These are phyloP conservation scores for Phytophthora hybrid DNA, from an alignment of 352 stramenopile genomes.

Conservation along the genomic window DNA sequence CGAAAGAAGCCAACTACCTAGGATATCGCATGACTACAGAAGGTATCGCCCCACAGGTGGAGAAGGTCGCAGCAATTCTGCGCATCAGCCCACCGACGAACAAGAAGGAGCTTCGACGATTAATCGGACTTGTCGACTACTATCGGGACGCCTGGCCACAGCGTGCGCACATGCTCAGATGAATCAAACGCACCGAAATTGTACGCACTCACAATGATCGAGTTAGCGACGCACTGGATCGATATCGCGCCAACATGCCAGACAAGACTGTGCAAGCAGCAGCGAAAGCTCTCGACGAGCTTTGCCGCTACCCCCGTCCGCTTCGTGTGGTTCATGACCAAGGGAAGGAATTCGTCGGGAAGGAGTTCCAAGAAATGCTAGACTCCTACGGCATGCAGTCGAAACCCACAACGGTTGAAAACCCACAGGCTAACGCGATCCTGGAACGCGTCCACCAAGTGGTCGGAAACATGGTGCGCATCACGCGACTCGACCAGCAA, in stretches of 20 bases:
- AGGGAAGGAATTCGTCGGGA: neutral
- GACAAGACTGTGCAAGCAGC: neutral
- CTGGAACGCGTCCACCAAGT: conserved; percentile 6
- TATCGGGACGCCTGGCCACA: no score
- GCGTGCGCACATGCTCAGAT: no score
- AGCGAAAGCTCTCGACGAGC: neutral
- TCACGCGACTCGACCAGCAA: conserved; percentile 1
- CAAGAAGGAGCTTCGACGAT: no score
- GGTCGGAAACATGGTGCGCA: conserved; percentile 1
- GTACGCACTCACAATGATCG: conserved; percentile 9
- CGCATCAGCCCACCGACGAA: no score
- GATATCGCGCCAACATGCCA: neutral
- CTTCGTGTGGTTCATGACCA: neutral
- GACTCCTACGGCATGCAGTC: conserved; percentile 3
- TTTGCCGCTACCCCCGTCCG: conserved; percentile 2
- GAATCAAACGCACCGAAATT: neutral
- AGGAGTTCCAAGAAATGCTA: conserved; percentile 11
- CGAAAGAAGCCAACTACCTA: no score
- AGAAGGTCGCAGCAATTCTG: no score
- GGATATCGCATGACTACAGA: no score
- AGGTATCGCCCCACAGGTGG: no score
- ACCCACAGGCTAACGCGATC: neutral
- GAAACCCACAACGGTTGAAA: neutral
- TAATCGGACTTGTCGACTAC: no score
- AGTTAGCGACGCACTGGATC: conserved; percentile 1